phyloP scores from a whole-genome alignment of 495 filamentous ascomycete genomes.

The Aspergillus diversus region DNA sequence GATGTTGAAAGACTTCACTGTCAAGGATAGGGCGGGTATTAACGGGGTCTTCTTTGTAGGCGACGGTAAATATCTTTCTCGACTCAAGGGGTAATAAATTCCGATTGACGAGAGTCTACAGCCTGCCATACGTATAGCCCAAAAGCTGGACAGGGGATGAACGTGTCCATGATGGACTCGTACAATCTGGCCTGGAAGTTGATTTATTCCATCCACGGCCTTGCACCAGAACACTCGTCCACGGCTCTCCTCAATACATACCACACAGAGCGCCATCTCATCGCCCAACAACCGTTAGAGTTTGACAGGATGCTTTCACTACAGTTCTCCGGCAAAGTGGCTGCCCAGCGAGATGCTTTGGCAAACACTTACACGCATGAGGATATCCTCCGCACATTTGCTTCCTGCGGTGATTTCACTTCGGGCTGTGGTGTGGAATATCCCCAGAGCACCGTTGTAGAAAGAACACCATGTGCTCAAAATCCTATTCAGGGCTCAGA shows the following conservation, averaged over 20 bases:
- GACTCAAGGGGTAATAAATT: neutral
- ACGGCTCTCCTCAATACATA: slow-evolving; percentile 68
- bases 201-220: slow-evolving; percentile 65
- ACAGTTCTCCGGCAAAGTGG: slow-evolving; percentile 49
- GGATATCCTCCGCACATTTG: slow-evolving; percentile 52
- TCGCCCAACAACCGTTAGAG: slow-evolving; percentile 71
- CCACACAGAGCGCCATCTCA: slow-evolving; percentile 62
- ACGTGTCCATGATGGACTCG: slow-evolving; percentile 79
- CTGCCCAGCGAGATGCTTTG: slow-evolving; percentile 14
- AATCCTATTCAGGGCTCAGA: slow-evolving; percentile 38
- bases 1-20: slow-evolving; percentile 41
- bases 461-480: slow-evolving; percentile 15
- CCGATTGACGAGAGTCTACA: neutral
- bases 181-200: slow-evolving; percentile 86
- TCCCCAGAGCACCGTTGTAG: slow-evolving; percentile 36
- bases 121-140: slow-evolving; percentile 25
- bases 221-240: slow-evolving; percentile 43
- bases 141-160: slow-evolving; percentile 80
- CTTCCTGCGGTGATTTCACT: slow-evolving; percentile 44
- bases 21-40: slow-evolving; percentile 41
- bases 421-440: slow-evolving; percentile 51
- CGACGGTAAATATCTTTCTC: slow-evolving; percentile 44
- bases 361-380: slow-evolving; percentile 45
- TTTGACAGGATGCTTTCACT: slow-evolving; percentile 65
- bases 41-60: slow-evolving; percentile 61